Evolutionary conservation across 2,329 filamentous ascomycete species (phyloP), one percentile per base, ranked within the genome.

Genomic region (Aquanectria penicillioides): DNA sequence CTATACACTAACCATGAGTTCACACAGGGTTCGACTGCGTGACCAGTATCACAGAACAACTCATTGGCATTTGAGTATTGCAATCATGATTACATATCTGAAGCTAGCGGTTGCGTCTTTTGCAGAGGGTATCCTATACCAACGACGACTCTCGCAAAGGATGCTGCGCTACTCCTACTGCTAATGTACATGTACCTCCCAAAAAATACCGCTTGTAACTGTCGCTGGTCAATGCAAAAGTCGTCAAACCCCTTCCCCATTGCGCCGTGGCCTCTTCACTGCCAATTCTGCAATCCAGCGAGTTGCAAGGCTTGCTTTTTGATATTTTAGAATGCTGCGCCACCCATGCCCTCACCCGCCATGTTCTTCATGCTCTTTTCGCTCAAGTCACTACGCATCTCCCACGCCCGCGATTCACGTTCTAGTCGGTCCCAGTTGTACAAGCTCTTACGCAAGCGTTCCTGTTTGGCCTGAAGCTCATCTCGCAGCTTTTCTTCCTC

Each of bases 401-500:
- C 81, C 75, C 83, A 83, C 2, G 81, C 78, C 47, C 80, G 79
- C 5, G 79, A 78, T 67, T 88, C 85, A 22, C 84, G 77, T 68
- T 85, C 81, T 38, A 84, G 75, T 66, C 78, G 78, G 51, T 86
- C 81, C 82, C 84, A 88, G 23, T 77, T 66, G 38, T 80, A 78
- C 31, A 88, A 73, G 53, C 78, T 83, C 72, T 80, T 82, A 25
- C 84, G 77, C 33, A 87, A 72, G 61, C 80, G 80, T 36, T 87
- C 85, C 66, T 87, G 81, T 68, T 84, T 85, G 20, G 65, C 67
- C 17, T 80, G 77, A 25, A 85, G 72, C 50, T 87, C 85, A 36
- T 83, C 79, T 2, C 85, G 78, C 29, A 86, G 66, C 61, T 81
- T 81, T 69, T 87, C 85, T 67, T 87, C 85, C 40, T 88, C 85